Evolutionary conservation across 352 stramenopile species (phyloP).

Genomic region (Achlya hypogyna): DNA sequence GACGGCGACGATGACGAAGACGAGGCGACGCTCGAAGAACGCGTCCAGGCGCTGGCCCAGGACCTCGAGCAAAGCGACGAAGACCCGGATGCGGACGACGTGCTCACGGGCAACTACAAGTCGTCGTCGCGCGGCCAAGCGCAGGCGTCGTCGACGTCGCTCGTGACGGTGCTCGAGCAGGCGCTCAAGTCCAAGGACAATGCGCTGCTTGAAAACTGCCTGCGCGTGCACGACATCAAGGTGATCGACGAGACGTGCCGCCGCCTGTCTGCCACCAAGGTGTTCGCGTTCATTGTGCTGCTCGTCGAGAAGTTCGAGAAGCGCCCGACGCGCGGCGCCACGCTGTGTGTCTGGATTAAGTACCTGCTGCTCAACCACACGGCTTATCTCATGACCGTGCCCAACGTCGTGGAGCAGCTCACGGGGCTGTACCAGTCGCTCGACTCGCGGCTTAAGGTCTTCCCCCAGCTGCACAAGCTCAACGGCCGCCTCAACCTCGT

Average conservation of each 20-base stretch:
- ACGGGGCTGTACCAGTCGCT: conserved; percentile 77
- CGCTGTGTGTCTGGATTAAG: conserved; percentile 75
- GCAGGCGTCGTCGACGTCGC: conserved; percentile 56
- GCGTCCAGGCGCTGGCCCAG: conserved; percentile 64
- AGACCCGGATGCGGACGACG: conserved; percentile 22
- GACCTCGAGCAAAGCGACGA: conserved; percentile 59
- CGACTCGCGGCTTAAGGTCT: conserved; percentile 70
- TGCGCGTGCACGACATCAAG: conserved; percentile 67
- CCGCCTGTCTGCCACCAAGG: conserved; percentile 59
- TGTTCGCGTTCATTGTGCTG: conserved; percentile 66
- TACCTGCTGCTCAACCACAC: conserved; percentile 76
- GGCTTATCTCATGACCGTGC: conserved; percentile 75
- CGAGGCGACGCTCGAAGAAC: conserved; percentile 63
- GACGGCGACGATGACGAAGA: conserved; percentile 30
- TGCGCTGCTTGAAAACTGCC: conserved; percentile 73
- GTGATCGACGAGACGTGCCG: conserved; percentile 67
- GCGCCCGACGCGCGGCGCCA: conserved; percentile 60
- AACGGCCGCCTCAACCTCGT: conserved; percentile 70
- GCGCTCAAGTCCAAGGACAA: conserved; percentile 82
- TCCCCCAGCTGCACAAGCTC: conserved; percentile 77
- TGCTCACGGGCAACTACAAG: conserved; percentile 30
- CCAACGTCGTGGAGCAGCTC: conserved; percentile 70
- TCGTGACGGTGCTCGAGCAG: conserved; percentile 74
- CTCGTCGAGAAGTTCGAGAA: conserved; percentile 80
- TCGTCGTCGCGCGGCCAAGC: conserved; percentile 21